phyloP scores from a whole-genome alignment of 176 grass and related monocot genomes.

The Aegilops bicornis region DNA sequence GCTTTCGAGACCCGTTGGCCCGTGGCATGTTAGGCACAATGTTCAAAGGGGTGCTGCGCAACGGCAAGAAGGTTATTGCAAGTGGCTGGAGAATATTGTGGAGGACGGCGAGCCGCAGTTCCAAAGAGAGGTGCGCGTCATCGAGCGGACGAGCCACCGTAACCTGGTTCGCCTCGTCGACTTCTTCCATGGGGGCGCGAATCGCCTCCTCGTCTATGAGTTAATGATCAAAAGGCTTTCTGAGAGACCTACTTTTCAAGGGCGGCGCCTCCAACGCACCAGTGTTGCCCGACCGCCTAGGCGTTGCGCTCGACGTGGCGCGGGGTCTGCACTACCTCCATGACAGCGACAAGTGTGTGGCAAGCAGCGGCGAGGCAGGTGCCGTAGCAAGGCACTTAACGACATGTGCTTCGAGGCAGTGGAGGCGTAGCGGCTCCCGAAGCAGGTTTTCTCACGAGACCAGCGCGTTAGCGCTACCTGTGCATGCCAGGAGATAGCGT shows the following conservation, averaged over 20 bases:
- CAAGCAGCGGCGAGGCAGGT: slow-evolving; percentile 34
- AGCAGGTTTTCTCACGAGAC: slow-evolving; percentile 71
- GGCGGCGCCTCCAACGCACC: background rate
- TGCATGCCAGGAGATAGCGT: background rate
- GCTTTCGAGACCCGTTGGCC: background rate
- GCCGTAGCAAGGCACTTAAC: slow-evolving; percentile 68
- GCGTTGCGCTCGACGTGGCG: background rate
- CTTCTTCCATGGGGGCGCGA: background rate
- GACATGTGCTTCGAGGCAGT: slow-evolving; percentile 83
- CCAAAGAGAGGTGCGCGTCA: background rate
- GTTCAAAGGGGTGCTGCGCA: background rate
- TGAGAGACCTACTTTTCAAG: background rate
- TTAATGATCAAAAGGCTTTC: background rate
- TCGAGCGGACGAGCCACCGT: background rate
- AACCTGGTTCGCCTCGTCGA: background rate
- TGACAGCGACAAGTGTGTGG: slow-evolving; percentile 35
- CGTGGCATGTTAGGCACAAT: background rate
- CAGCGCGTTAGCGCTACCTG: background rate
- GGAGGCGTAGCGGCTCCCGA: slow-evolving; percentile 68
- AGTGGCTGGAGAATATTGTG: background rate
- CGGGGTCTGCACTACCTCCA: background rate
- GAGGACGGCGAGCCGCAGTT: background rate
- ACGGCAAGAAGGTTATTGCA: background rate
- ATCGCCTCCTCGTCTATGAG: background rate
- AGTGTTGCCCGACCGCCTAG: background rate